Conservation (phyloP, 1,139 yeast genomes). For the Candida tetrigidarum region DNA sequence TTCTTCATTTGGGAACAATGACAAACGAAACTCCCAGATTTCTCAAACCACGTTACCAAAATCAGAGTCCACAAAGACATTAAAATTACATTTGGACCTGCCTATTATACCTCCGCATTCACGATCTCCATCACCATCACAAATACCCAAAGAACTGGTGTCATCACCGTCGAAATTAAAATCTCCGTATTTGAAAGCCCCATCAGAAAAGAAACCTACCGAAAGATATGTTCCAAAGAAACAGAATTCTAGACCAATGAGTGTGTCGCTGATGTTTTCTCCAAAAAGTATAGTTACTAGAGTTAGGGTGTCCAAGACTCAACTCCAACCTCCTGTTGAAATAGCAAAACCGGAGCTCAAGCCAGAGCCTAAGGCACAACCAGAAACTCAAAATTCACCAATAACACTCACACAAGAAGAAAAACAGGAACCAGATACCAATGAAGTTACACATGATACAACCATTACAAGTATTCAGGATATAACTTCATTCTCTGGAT, state of each 20-base stretch:
- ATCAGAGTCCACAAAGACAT: neutral
- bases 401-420: neutral
- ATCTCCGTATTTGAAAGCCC: neutral
- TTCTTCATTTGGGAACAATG: neutral
- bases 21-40: constrained; percentile 3
- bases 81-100: neutral
- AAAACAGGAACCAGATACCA: neutral
- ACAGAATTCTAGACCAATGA: neutral
- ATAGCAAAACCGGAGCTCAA: no score
- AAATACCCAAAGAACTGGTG: neutral
- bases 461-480: constrained; percentile 1
- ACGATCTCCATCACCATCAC: neutral
- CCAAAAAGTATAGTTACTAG: neutral
- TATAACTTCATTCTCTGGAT: constrained; percentile 7
- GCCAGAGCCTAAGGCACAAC: no score
- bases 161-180: constrained; percentile 1
- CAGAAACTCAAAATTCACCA: neutral
- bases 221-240: neutral
- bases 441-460: constrained; percentile 2
- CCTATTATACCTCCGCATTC: neutral
- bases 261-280: constrained; percentile 1
- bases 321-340: no score
- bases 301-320: neutral
- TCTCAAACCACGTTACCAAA: neutral
- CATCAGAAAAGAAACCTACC: no score